phyloP scores from a whole-genome alignment of 768 basidiomycete genomes.

The Suillus fuscotomentosus region DNA sequence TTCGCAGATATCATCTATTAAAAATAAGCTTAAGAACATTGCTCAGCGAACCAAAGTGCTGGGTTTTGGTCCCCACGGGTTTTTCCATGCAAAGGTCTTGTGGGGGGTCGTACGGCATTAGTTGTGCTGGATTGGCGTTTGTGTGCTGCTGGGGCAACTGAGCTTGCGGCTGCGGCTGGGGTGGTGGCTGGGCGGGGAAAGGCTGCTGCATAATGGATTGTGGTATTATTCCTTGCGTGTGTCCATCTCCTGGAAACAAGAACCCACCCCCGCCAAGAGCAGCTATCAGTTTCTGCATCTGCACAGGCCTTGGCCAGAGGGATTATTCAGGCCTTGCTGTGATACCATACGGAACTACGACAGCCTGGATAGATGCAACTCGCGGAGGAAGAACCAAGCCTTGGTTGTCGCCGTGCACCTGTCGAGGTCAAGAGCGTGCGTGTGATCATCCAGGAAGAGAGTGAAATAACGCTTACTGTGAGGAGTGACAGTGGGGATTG shows the following conservation, averaged over 20 bases:
- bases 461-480: too few relatives aligned
- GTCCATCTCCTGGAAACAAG: conserved; percentile 3
- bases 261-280: conserved; percentile 28
- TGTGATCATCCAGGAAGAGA: too few relatives aligned
- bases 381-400: conserved; percentile 96
- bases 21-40: too few relatives aligned
- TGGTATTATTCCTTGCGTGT: conserved; percentile 10
- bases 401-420: conserved; percentile 96
- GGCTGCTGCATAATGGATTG: conserved; percentile 23
- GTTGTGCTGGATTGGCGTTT: conserved; percentile 12
- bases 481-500: too few relatives aligned
- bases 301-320: conserved; percentile 31
- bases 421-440: too few relatives aligned
- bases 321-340: conserved; percentile 48
- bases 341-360: conserved; percentile 92
- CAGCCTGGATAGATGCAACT: conserved; percentile 89
- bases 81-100: too few relatives aligned
- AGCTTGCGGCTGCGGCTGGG: conserved; percentile 16
- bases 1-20: too few relatives aligned
- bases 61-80: too few relatives aligned
- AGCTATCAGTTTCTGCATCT: conserved; percentile 57
- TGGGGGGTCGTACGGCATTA: conserved; percentile 21
- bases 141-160: conserved; percentile 1
- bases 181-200: conserved; percentile 16
- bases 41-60: too few relatives aligned